These are phyloP conservation scores for Dipodascus geniculatus DNA, from an alignment of 805 yeast genomes.

Conservation along the genomic window DNA sequence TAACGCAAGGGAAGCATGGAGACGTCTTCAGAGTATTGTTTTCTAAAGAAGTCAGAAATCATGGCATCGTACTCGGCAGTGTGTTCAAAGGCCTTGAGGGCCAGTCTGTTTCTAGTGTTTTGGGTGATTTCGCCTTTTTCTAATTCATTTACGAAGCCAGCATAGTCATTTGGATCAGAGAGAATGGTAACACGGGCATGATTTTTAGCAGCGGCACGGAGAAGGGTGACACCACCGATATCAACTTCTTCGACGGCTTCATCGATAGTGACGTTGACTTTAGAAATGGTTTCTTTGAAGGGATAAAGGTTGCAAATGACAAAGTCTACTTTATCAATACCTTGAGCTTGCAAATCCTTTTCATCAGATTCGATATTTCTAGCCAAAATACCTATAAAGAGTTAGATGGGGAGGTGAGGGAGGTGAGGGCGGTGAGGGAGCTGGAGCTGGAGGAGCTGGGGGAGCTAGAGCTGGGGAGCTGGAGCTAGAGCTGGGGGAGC, in stretches of 20 bases:
- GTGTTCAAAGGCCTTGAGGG: conserved; percentile 95
- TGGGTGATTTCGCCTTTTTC: conserved; percentile 58
- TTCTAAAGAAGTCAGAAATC: conserved; percentile 94
- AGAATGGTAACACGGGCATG: conserved; percentile 92
- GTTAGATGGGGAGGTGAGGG: background rate
- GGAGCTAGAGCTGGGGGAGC: conserved; percentile 1
- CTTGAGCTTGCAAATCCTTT: conserved; percentile 74
- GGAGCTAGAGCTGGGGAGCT: too few relatives aligned
- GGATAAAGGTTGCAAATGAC: conserved; percentile 98
- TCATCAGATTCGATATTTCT: conserved; percentile 87
- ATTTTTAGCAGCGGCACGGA: conserved; percentile 98
- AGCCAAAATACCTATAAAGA: conserved; percentile 53
- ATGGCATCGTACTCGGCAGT: conserved; percentile 96
- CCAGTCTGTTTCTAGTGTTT: conserved; percentile 69
- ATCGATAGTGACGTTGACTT: conserved; percentile 86
- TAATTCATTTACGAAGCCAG: conserved; percentile 75
- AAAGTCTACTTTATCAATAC: conserved; percentile 90
- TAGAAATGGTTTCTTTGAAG: conserved; percentile 92
- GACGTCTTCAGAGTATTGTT: conserved; percentile 81
- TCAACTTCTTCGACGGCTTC: conserved; percentile 99
- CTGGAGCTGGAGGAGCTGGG: too few relatives aligned
- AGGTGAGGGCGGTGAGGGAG: too few relatives aligned
- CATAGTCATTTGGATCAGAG: conserved; percentile 90
- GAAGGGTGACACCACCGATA: conserved; percentile 93
- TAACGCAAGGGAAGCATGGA: conserved; percentile 92